A percentile compares a stretch with the other conserved stretches of the same genome.
Conservation (phyloP, 1,284 basidiomycete genomes). For the Puccinia horiana region DNA sequence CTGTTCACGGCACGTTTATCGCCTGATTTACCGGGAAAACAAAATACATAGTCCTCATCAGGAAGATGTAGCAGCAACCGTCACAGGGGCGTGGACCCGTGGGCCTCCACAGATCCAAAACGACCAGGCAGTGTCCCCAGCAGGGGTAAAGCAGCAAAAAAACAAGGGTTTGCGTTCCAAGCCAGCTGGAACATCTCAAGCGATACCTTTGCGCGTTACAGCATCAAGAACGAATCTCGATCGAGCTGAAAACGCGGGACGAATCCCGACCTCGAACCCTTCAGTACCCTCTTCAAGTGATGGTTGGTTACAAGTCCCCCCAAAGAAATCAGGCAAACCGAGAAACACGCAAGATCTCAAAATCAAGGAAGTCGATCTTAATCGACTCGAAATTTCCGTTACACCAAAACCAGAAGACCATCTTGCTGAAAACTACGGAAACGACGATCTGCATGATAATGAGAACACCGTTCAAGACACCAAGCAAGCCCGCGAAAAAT, state of each 20-base stretch:
- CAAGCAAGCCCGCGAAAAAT: background rate
- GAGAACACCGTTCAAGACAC: background rate
- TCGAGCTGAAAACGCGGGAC: background rate
- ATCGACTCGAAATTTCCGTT: background rate
- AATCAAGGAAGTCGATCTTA: background rate
- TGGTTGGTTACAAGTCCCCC: background rate
- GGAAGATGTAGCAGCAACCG: too few relatives aligned
- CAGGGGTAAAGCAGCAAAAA: too few relatives aligned
- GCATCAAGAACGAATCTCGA: too few relatives aligned
- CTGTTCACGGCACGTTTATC: too few relatives aligned
- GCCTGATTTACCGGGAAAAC: too few relatives aligned
- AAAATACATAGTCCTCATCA: too few relatives aligned
- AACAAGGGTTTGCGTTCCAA: too few relatives aligned
- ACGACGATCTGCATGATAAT: background rate
- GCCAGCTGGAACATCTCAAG: too few relatives aligned
- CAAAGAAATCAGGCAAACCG: background rate
- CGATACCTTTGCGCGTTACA: too few relatives aligned
- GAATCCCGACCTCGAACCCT: background rate
- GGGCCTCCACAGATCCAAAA: too few relatives aligned
- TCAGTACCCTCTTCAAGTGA: background rate
- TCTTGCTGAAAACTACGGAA: background rate
- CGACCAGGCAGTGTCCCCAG: too few relatives aligned
- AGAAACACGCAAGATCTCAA: background rate
- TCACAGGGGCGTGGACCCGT: too few relatives aligned
- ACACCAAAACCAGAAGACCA: background rate